Conservation (phyloP, 805 yeast species). For the Candida silvatica region DNA sequence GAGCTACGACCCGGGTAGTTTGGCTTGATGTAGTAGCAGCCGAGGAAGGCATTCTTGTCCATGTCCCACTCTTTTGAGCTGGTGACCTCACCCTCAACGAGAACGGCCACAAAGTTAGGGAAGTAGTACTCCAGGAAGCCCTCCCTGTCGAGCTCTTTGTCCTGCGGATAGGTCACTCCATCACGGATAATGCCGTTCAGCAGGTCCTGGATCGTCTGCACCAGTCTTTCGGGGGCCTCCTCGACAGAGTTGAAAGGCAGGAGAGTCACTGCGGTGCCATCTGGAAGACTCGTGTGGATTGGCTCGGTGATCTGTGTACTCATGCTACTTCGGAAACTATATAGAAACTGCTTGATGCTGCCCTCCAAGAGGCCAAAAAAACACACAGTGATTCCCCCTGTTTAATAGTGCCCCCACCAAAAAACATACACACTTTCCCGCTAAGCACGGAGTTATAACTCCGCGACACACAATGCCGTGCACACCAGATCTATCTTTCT, state of each 20-base stretch:
- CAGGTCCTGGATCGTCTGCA: slow-evolving; percentile 36
- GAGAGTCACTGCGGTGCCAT: slow-evolving; percentile 35
- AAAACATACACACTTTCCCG: no score
- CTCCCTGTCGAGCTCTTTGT: slow-evolving; percentile 29
- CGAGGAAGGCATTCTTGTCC: slow-evolving; percentile 41
- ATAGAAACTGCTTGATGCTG: no score
- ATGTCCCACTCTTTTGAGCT: slow-evolving; percentile 6
- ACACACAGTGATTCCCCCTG: no score
- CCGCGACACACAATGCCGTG: no score
- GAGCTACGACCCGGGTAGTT: slow-evolving; percentile 80
- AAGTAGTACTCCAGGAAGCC: slow-evolving; percentile 64
- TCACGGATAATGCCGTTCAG: slow-evolving; percentile 60
- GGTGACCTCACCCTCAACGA: slow-evolving; percentile 36
- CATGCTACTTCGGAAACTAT: no score
- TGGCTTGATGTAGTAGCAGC: slow-evolving; percentile 78
- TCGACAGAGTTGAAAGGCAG: slow-evolving; percentile 44
- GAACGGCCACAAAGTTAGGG: slow-evolving; percentile 52
- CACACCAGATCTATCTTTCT: no score
- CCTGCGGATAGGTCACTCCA: slow-evolving; percentile 72
- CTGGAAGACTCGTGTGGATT: slow-evolving; percentile 16
- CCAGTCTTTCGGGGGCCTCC: slow-evolving; percentile 42
- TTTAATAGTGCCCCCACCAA: no score
- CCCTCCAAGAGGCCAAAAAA: no score
- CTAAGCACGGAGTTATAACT: no score
- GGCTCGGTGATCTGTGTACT: no score